phyloP scores from a whole-genome alignment of 2,329 filamentous ascomycete species.

The Berkeleyomyces rouxiae region DNA sequence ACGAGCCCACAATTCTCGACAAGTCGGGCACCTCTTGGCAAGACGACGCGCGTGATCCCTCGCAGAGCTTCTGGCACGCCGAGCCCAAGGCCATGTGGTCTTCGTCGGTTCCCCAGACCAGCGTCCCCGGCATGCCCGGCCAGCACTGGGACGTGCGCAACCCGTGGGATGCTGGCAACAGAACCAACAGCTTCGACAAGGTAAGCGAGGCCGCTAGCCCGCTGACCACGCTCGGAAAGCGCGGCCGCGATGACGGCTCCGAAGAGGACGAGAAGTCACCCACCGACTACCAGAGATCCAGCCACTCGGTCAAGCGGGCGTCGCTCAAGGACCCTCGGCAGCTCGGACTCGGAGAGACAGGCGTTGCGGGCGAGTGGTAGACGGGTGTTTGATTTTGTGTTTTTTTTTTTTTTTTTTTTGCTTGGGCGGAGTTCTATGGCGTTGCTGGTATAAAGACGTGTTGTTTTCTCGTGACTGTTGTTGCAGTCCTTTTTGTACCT shows the following conservation, averaged over 20 bases:
- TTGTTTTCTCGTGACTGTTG: not conserved
- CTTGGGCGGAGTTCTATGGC: not conserved
- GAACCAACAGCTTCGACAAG: slow-evolving; percentile 7
- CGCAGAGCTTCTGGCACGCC: slow-evolving; percentile 5
- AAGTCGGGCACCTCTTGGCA: slow-evolving; percentile 7
- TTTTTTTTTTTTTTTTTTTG: not conserved
- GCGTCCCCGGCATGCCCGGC: not conserved
- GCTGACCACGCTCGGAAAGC: slow-evolving; percentile 8
- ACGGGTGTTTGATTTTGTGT: not conserved
- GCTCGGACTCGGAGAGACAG: not conserved
- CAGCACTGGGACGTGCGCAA: slow-evolving; percentile 5
- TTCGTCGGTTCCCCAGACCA: not conserved
- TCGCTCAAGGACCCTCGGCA: not conserved
- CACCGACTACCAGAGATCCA: slow-evolving; percentile 6
- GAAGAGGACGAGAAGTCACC: slow-evolving; percentile 4
- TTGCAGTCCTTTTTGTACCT: not conserved
- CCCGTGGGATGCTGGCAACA: slow-evolving; percentile 8
- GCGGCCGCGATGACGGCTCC: slow-evolving; percentile 5
- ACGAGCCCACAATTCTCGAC: slow-evolving; percentile 9
- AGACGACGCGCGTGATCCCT: slow-evolving; percentile 1
- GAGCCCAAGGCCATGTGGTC: slow-evolving; percentile 8
- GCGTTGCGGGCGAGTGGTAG: slow-evolving; percentile 2
- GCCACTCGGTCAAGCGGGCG: not conserved
- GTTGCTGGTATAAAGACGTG: not conserved
- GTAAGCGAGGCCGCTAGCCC: slow-evolving; percentile 4